Conservation (phyloP, 805 yeast species). For the Candida sakaeoensis region DNA sequence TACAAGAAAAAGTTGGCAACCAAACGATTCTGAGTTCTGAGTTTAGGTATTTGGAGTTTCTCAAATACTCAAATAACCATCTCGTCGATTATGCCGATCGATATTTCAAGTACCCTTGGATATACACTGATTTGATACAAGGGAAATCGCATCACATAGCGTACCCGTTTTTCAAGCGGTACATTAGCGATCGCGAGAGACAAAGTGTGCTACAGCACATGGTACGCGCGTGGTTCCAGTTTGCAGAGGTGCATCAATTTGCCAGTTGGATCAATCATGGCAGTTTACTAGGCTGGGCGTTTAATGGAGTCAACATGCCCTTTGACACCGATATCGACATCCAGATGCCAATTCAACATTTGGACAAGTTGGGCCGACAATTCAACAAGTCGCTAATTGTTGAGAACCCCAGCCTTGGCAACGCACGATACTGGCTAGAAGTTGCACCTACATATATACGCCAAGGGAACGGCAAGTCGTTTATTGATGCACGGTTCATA, state of each 20-base stretch:
- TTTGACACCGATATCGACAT: constrained; percentile 31
- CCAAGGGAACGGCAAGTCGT: constrained; percentile 42
- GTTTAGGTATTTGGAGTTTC: constrained; percentile 23
- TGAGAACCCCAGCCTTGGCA: constrained; percentile 31
- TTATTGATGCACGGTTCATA: constrained; percentile 36
- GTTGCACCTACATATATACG: constrained; percentile 23
- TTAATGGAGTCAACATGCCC: constrained; percentile 29
- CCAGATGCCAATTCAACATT: constrained; percentile 23
- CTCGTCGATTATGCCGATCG: constrained; percentile 24
- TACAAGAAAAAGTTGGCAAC: constrained; percentile 16
- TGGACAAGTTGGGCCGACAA: constrained; percentile 21
- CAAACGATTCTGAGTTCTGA: constrained; percentile 16
- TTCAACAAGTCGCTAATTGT: constrained; percentile 22
- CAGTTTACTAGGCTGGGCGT: constrained; percentile 27
- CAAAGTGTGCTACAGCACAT: constrained; percentile 36
- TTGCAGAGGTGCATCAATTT: constrained; percentile 27
- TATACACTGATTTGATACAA: constrained; percentile 29
- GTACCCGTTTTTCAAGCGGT: constrained; percentile 36
- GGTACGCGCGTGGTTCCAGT: constrained; percentile 35
- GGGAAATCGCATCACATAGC: constrained; percentile 33
- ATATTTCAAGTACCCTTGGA: constrained; percentile 40
- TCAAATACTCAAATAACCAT: constrained; percentile 22
- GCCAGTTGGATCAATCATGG: constrained; percentile 29
- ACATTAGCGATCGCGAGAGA: constrained; percentile 31
- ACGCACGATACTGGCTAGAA: constrained; percentile 22